Conservation (phyloP, 495 filamentous ascomycete genomes). For the Podospora tetraspora region DNA sequence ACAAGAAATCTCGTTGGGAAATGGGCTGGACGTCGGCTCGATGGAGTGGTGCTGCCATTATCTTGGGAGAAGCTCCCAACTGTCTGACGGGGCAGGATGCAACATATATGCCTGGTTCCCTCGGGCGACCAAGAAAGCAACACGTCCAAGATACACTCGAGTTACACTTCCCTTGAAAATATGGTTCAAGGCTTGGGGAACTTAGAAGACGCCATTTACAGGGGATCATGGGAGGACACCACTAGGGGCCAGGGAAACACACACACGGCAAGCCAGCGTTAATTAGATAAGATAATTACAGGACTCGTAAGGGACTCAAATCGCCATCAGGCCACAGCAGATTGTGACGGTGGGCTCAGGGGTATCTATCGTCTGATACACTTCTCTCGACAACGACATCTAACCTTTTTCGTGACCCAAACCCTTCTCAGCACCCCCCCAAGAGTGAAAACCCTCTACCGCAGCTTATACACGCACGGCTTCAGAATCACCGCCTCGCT, state of each 20-base stretch:
- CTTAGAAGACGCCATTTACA: slow-evolving; percentile 8
- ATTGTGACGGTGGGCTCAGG: not conserved
- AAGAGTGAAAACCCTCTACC: slow-evolving; percentile 38
- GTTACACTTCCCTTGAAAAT: not conserved
- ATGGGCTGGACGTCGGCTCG: not conserved
- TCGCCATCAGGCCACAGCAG: not conserved
- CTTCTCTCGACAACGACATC: not conserved
- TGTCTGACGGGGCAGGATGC: not conserved
- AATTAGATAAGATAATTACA: not conserved
- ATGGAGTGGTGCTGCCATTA: not conserved
- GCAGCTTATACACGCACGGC: slow-evolving; percentile 94
- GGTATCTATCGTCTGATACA: not conserved
- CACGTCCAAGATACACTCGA: not conserved
- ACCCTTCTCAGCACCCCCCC: not conserved
- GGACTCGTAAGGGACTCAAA: not conserved
- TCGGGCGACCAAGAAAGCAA: not conserved
- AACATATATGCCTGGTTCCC: not conserved
- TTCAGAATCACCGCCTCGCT: slow-evolving; percentile 72
- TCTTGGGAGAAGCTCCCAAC: not conserved
- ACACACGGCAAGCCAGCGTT: not conserved
- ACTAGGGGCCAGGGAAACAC: not conserved
- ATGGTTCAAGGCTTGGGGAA: not conserved
- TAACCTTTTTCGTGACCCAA: not conserved
- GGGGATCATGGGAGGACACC: not conserved
- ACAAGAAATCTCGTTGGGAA: not conserved